Evolutionary conservation across 2,329 filamentous ascomycete species (phyloP).

Genomic region (Zasmidium citrigriseum): DNA sequence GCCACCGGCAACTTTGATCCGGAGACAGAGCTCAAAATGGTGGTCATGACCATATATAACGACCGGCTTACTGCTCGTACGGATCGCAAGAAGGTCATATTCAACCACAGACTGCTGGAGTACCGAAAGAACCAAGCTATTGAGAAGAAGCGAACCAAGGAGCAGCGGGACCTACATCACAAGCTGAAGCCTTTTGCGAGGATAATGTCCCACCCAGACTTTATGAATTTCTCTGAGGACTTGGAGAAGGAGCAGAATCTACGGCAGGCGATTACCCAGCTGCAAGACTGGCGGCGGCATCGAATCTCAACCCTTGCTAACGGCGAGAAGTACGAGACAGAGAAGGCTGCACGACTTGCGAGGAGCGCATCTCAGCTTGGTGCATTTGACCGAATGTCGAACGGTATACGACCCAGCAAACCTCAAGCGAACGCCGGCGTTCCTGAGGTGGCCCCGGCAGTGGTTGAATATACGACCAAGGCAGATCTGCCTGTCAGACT

Average conservation of each 20-base stretch:
- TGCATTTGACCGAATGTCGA: constrained; percentile 33
- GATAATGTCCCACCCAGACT: constrained; percentile 94
- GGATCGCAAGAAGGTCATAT: constrained; percentile 93
- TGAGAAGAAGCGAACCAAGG: constrained; percentile 95
- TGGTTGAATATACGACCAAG: constrained; percentile 35
- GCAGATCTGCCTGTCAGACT: constrained; percentile 34
- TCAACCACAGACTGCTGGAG: constrained; percentile 90
- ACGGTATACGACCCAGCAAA: constrained; percentile 28
- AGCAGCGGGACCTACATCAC: constrained; percentile 86
- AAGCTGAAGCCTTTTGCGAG: constrained; percentile 94
- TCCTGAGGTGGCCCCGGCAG: constrained; percentile 31
- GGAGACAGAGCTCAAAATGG: constrained; percentile 96
- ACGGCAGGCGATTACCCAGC: constrained; percentile 81
- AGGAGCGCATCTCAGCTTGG: constrained; percentile 44
- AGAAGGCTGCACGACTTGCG: constrained; percentile 76
- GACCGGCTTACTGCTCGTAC: constrained; percentile 84
- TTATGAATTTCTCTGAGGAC: constrained; percentile 80
- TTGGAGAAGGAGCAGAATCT: constrained; percentile 89
- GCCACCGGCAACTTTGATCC: constrained; percentile 84
- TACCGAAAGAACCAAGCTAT: constrained; percentile 86
- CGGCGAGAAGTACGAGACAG: constrained; percentile 89
- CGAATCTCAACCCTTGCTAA: constrained; percentile 81
- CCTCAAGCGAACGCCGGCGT: constrained; percentile 20
- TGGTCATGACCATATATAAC: constrained; percentile 98
- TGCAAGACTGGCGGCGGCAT: constrained; percentile 90